Evolutionary conservation across 495 filamentous ascomycete species (phyloP), one percentile per base, ranked within the genome.

Genomic region (Beverwykella pulmonaria): DNA sequence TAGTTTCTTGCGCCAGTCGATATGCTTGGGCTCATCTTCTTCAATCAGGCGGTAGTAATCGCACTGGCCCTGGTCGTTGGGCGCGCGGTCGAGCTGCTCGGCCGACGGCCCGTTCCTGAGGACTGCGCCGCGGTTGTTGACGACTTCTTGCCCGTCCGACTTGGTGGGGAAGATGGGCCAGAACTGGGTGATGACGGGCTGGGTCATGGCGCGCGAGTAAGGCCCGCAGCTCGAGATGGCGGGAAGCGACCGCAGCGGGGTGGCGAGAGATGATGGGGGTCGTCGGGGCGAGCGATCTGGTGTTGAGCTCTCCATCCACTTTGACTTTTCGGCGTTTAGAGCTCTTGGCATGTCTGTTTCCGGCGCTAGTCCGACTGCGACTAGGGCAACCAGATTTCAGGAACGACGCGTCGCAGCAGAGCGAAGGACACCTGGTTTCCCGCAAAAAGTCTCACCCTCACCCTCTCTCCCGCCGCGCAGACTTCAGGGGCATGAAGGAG

Each of bases 1-100:
- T 34, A 86, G 75, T 71, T 85, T 84, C 41, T 80, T 74, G 61
- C 83, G 73, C 83, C 83, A 86, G 50, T 86, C 82, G 9, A 79
- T 64, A 55, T 77, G 73, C 68, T 83, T 84, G 12, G 73, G 55
- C 52, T 82, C 79, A 32, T 78, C 75, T 0, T 54, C 39, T 3
- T 68, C 71, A 9, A 82, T 70, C 61, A 74, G 65, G 48, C 74
- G 75, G 73, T 82, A 84, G 72, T 76, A 83, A 67, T 82, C 79
- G 30, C 75, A 71, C 36, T 78, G 69, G n/a, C 82, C 81, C 57
- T 83, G 73, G 26, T 71, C 75, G 63, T 83, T 77, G 5, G 80
- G 79, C 9, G 71, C 76, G 20, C 70, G 69, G 62, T 82, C 77
- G 27, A 82, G 74, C 65, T 84, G 81, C 30, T 76, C 71, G 19